Conservation (phyloP, 805 yeast genomes). For the Millerozyma acaciae region DNA sequence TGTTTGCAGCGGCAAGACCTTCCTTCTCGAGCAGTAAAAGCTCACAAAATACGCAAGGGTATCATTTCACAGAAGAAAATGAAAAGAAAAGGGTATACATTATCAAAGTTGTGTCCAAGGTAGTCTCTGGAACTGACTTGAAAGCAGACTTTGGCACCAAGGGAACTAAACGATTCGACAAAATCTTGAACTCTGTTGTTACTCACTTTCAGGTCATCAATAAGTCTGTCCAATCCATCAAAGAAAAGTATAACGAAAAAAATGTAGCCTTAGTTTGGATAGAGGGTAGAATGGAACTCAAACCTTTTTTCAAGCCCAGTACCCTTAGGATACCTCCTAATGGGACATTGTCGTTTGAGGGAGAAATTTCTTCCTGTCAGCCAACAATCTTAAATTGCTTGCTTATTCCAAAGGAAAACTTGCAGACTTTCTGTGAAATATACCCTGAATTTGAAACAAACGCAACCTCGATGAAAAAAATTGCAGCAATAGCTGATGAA, state of each 20-base stretch:
- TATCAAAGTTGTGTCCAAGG: conserved; percentile 25
- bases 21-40: neutral
- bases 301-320: conserved; percentile 36
- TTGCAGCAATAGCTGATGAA: conserved; percentile 6
- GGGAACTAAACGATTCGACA: conserved; percentile 24
- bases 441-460: conserved; percentile 27
- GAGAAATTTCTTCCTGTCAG: conserved; percentile 4
- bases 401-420: conserved; percentile 19
- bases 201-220: conserved; percentile 1
- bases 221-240: conserved; percentile 5
- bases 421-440: conserved; percentile 15
- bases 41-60: neutral
- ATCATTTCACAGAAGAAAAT: conserved; percentile 16
- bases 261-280: conserved; percentile 32
- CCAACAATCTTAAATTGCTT: conserved; percentile 19
- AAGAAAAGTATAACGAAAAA: conserved; percentile 7
- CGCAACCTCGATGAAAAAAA: neutral
- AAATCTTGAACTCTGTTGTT: conserved; percentile 13
- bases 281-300: conserved; percentile 36
- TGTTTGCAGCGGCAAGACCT: neutral
- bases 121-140: conserved; percentile 5
- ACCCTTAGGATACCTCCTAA: conserved; percentile 33
- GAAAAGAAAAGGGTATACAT: conserved; percentile 29
- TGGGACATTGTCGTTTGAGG: neutral
- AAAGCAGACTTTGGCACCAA: conserved; percentile 19